phyloP scores from a whole-genome alignment of 305 asterid species.

The Fraxinus baroniana region DNA sequence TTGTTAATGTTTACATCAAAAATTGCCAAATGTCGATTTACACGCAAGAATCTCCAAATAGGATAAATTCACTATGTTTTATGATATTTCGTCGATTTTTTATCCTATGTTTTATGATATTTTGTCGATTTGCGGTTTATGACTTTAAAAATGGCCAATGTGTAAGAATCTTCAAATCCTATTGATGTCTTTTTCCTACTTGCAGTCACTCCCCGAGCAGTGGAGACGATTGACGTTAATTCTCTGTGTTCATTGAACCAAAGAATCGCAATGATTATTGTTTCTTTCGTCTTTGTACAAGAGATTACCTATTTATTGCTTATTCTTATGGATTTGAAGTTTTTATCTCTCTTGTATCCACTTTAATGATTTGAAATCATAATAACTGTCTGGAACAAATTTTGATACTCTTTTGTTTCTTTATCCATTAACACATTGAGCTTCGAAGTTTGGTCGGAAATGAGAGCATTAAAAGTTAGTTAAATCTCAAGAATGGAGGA shows the following conservation, averaged over 20 bases:
- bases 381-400: not conserved
- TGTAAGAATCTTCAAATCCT: not conserved
- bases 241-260: not conserved
- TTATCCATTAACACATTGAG: not conserved
- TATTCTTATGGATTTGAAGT: not conserved
- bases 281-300: not conserved
- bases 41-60: not conserved
- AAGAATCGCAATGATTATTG: not conserved
- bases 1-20: not conserved
- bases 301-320: not conserved
- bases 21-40: not conserved
- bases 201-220: not conserved
- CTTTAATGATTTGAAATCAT: slow-evolving; percentile 2
- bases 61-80: not conserved
- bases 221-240: not conserved
- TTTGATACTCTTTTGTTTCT: slow-evolving; percentile 9
- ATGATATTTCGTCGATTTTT: too few relatives aligned
- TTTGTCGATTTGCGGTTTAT: not conserved
- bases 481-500: slow-evolving; percentile 5
- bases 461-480: slow-evolving; percentile 16
- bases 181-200: not conserved
- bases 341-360: not conserved
- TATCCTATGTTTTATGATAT: not conserved
- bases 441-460: slow-evolving; percentile 12
- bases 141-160: not conserved